These are phyloP conservation scores for Penicillium lividum DNA, from an alignment of 495 filamentous ascomycete genomes.

Conservation along the genomic window DNA sequence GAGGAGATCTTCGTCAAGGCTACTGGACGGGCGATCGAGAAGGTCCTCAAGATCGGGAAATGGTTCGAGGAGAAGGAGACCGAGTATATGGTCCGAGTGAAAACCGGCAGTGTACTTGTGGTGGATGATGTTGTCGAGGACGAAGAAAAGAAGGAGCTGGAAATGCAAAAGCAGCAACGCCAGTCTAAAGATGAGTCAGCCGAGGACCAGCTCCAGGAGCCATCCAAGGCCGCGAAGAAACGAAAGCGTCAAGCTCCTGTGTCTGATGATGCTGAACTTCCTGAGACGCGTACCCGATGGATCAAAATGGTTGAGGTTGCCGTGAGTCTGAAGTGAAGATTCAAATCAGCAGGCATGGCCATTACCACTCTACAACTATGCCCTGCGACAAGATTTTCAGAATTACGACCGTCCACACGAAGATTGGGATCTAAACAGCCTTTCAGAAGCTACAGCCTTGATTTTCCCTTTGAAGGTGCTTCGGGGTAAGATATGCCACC, in stretches of 20 bases:
- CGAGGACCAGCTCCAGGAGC: not conserved
- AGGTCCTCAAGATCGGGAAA: conserved; percentile 61
- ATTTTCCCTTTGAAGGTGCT: not conserved
- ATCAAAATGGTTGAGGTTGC: conserved; percentile 66
- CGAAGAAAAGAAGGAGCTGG: conserved; percentile 28
- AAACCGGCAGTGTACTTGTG: conserved; percentile 64
- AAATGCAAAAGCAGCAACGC: conserved; percentile 24
- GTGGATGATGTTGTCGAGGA: conserved; percentile 69
- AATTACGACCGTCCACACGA: not conserved
- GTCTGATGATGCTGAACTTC: conserved; percentile 54
- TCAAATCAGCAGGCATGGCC: not conserved
- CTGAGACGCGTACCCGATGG: conserved; percentile 63
- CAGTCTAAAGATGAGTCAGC: conserved; percentile 13
- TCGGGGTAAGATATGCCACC: not conserved
- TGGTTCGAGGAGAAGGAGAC: conserved; percentile 60
- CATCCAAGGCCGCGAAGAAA: conserved; percentile 38
- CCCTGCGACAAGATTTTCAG: not conserved
- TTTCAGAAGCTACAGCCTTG: not conserved
- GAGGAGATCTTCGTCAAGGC: conserved; percentile 75
- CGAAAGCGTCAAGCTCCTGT: conserved; percentile 33
- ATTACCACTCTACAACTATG: not conserved
- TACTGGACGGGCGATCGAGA: conserved; percentile 77
- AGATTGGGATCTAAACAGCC: not conserved
- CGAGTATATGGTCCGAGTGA: conserved; percentile 56
- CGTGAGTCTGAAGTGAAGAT: conserved; percentile 48